These are phyloP conservation scores for Hypocreales sp. DNA, from an alignment of 2,329 filamentous ascomycete genomes.

Conservation along the genomic window DNA sequence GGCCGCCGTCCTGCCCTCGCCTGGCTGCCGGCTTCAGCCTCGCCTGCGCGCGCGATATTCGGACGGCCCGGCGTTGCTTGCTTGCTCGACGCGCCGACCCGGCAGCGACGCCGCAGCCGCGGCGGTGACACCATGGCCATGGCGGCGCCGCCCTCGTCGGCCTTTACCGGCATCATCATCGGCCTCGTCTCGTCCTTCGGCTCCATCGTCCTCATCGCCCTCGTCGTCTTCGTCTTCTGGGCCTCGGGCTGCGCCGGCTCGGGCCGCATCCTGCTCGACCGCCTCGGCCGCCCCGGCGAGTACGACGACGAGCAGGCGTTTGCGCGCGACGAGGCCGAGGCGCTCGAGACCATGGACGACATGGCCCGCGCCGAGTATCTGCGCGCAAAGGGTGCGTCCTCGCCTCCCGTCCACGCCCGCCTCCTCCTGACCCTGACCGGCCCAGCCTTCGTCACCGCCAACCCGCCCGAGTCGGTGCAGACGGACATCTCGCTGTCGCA, in stretches of 20 bases:
- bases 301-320: slow-evolving; percentile 97
- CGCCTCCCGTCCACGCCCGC: neutral
- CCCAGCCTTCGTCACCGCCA: slow-evolving; percentile 80
- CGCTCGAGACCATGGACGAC: slow-evolving; percentile 90
- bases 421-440: neutral
- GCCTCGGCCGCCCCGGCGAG: slow-evolving; percentile 84
- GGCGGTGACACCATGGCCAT: slow-evolving; percentile 16
- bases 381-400: slow-evolving; percentile 71
- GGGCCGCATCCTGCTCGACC: slow-evolving; percentile 83
- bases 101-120: slow-evolving; percentile 3
- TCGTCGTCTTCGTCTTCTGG: slow-evolving; percentile 85
- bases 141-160: slow-evolving; percentile 22
- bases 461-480: slow-evolving; percentile 86
- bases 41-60: too few species aligned
- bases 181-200: slow-evolving; percentile 89
- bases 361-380: slow-evolving; percentile 80
- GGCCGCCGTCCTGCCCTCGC: neutral
- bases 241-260: slow-evolving; percentile 54
- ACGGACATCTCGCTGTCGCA: slow-evolving; percentile 97
- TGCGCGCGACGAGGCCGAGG: slow-evolving; percentile 83
- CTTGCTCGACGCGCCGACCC: neutral
- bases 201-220: slow-evolving; percentile 69
- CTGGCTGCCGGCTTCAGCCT: neutral
- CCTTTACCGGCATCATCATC: slow-evolving; percentile 71
- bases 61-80: neutral